Evolutionary conservation across 140 eudicot species (phyloP), one percentile per base, ranked within the genome.

Genomic region (Oenanthe javanica): DNA sequence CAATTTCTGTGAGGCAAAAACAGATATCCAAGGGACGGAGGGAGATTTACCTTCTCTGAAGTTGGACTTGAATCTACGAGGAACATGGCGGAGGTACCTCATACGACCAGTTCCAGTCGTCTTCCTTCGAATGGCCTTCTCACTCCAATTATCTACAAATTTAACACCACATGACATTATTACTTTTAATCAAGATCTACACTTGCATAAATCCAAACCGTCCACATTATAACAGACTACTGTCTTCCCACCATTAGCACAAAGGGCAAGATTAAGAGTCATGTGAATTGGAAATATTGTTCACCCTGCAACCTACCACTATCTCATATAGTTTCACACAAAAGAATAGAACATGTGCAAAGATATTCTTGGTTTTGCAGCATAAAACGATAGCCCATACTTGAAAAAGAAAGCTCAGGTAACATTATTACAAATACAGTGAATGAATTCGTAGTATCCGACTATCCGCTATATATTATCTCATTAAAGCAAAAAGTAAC

Each of bases 101-200:
- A 92, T 92, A 46, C 97, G 90, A 15, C 97, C 97, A 15, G 96
- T 90, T 84, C 96, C 96, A 14, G 97, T 90, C 15, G 97, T 90
- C 93, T 92, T 92, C 81, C 96, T 89, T 80, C 97, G 77, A 66
- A 92, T 90, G 10, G 97, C 97, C 86, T 92, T 92, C 79, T 73
- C 89, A 79, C 97, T 89, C 97, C 93, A 91, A 87, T 91, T 91
- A 81, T 91, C 96, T 89, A 81, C 77, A 23, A 21, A 31, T 43
- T 8, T 42, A 19, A 10, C 1, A 46, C 9, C 75, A 70, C 21
- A 47, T 21, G 57, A 74, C 27, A 1, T 16, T 36, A 74, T 74
- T 74, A 21, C 0, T 21, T 45, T 8, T 0, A 45, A 73, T 46
- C 45, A 8, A n/a, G 42, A 73, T 9, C 4, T 40, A 2, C 77